A percentile compares a stretch with the other conserved stretches of the same genome.
Evolutionary conservation across 768 basidiomycete species (phyloP).

Genomic region (Strobilomyces confusus): DNA sequence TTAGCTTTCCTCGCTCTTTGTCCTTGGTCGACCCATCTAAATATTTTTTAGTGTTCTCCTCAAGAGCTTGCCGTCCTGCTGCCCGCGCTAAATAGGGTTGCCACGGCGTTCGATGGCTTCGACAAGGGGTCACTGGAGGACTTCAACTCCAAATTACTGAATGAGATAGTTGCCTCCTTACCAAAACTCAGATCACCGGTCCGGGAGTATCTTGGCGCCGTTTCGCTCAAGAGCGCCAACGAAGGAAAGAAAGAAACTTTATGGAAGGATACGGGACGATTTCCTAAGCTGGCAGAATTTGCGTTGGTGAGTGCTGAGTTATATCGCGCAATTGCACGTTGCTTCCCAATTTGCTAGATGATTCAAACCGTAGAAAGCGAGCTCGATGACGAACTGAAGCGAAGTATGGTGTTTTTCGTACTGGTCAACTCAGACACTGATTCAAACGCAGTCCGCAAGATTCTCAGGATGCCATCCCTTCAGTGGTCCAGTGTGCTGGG

Average conservation of each 20-base stretch:
- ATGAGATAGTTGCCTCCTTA: constrained; percentile 62
- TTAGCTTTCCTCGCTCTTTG: constrained; percentile 30
- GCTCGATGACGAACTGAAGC: constrained; percentile 67
- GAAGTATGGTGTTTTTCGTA: constrained; percentile 40
- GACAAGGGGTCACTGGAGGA: constrained; percentile 43
- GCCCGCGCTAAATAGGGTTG: constrained; percentile 70
- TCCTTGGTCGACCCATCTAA: background rate
- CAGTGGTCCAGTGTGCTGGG: constrained; percentile 62
- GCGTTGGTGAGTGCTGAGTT: constrained; percentile 46
- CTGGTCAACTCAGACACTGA: constrained; percentile 1
- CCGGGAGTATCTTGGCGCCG: constrained; percentile 46
- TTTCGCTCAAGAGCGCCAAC: constrained; percentile 60
- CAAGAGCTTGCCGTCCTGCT: constrained; percentile 76
- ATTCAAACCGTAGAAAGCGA: constrained; percentile 67
- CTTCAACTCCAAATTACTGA: constrained; percentile 65
- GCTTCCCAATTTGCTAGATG: constrained; percentile 39
- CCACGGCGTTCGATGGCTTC: constrained; percentile 52
- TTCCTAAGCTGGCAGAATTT: constrained; percentile 52
- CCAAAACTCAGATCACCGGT: constrained; percentile 61
- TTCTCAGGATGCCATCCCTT: constrained; percentile 67
- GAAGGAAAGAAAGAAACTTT: constrained; percentile 65
- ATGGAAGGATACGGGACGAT: constrained; percentile 58
- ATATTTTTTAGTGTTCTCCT: constrained; percentile 61
- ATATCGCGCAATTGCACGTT: background rate
- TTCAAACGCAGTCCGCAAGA: constrained; percentile 55